These are phyloP conservation scores for Nakazawaea wickerhamii DNA, from an alignment of 805 yeast species.

Conservation along the genomic window DNA sequence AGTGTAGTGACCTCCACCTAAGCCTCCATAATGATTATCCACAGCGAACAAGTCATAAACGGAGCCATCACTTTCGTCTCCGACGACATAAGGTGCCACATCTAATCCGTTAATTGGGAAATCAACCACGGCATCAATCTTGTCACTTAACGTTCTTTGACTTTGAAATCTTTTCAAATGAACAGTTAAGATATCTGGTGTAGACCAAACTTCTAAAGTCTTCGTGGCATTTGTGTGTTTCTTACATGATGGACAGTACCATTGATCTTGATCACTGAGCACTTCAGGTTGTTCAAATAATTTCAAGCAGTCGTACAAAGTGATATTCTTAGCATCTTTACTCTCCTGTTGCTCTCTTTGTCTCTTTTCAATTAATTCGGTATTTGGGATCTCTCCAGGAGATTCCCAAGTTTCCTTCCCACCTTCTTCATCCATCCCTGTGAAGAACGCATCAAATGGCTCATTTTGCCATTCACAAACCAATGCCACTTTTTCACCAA, in stretches of 20 bases:
- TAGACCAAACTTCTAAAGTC: slow-evolving; percentile 86
- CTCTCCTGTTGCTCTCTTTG: slow-evolving; percentile 22
- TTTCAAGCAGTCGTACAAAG: slow-evolving; percentile 69
- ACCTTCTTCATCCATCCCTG: slow-evolving; percentile 38
- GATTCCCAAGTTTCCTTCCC: slow-evolving; percentile 52
- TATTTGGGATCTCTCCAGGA: slow-evolving; percentile 45
- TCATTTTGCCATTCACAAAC: slow-evolving; percentile 65
- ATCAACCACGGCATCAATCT: slow-evolving; percentile 76
- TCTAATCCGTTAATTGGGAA: slow-evolving; percentile 86
- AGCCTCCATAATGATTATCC: slow-evolving; percentile 92
- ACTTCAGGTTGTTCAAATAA: slow-evolving; percentile 78
- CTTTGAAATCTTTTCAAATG: slow-evolving; percentile 89
- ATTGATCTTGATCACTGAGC: slow-evolving; percentile 79
- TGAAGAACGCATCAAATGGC: slow-evolving; percentile 46
- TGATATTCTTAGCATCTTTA: slow-evolving; percentile 32
- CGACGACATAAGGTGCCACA: slow-evolving; percentile 51
- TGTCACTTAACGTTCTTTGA: slow-evolving; percentile 80
- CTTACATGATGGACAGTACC: slow-evolving; percentile 91
- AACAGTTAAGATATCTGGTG: slow-evolving; percentile 84
- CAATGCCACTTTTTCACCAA: slow-evolving; percentile 33
- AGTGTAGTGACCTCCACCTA: slow-evolving; percentile 98
- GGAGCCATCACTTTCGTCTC: slow-evolving; percentile 24
- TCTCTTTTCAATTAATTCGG: slow-evolving; percentile 47
- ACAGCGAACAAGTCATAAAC: slow-evolving; percentile 87
- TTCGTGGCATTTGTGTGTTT: slow-evolving; percentile 90